Evolutionary conservation across 2,329 filamentous ascomycete genomes (phyloP), one percentile per base, ranked within the genome.

Genomic region (Aspergillus fructus): DNA sequence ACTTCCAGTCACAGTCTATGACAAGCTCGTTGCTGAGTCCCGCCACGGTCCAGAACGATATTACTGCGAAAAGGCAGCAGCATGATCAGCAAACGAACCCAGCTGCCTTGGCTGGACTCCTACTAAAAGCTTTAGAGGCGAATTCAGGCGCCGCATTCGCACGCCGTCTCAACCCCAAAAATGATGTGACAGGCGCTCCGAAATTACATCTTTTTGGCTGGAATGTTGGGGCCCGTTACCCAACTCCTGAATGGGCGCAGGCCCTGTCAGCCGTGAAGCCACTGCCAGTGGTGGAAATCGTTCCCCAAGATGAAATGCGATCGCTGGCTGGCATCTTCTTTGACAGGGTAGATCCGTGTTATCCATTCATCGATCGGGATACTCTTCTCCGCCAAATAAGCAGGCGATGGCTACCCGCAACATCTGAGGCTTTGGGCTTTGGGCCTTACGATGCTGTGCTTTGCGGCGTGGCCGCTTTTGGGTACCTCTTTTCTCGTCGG

Each of bases 71-170:
- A 43, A 49, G 42, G 13, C 55, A 53, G 23, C 53, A 61, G 9
- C 55, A 60, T 13, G 53, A 52, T n/a, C 54, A 59, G 13, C 56
- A 60, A 34, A 45, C 58, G 21, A 59, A 51, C 19, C 55, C 62
- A 7, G 61, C 57, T 2, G 59, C 59, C 39, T 57, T 62, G 34
- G 64, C 66, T 1, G 65, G 64, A 8, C 66, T 64, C 4, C 65
- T 70, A 9, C 54, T 67, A 30, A 64, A 67, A 48, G 81, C 80
- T 0, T 70, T 84, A 3, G 81, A 85, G 60, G 83, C 81, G 37
- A 85, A 85, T 59, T 85, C 82, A 0, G 82, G 82, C 0, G 80
- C 83, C 0, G 81, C 82, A 0, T 85, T 85, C 64, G 77, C 84
- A 8, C 72, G 82, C 53, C 75, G 78, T 21, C 69, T 85, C 37